Percentiles rank a stretch among this genome's conserved stretches.
Conservation (phyloP, 257 asterid genomes). For the Scutellaria barbata region DNA sequence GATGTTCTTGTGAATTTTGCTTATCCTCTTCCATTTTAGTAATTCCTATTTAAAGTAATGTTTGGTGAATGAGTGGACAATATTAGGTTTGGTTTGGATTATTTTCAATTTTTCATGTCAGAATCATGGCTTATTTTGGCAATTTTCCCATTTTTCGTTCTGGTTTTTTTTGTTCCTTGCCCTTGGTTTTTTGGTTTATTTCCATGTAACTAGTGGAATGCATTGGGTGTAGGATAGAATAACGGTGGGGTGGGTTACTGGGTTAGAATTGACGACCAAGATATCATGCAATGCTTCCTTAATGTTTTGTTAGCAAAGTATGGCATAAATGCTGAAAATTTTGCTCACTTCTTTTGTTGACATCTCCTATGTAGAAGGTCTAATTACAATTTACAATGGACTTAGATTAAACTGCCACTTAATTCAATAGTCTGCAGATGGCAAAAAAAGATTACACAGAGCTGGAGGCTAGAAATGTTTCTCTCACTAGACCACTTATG, state of each 20-base stretch:
- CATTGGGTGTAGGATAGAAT: not conserved
- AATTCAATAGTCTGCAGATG: not conserved
- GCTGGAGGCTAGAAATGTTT: not conserved
- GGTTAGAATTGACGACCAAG: not conserved
- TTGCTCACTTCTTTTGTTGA: conserved; percentile 2
- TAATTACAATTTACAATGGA: not conserved
- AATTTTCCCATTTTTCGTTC: not conserved
- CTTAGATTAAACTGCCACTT: not conserved
- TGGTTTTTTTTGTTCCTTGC: not conserved
- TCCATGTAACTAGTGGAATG: no score
- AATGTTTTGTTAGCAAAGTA: not conserved
- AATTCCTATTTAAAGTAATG: conserved; percentile 9
- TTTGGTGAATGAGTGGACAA: conserved; percentile 21
- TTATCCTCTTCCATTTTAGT: not conserved
- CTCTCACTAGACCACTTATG: no score
- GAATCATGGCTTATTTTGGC: not conserved
- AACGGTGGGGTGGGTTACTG: not conserved
- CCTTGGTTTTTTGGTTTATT: not conserved
- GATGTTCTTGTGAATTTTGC: conserved; percentile 18
- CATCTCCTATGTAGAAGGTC: not conserved
- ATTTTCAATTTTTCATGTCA: no score
- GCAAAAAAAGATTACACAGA: not conserved
- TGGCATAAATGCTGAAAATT: no score
- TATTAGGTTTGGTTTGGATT: not conserved
- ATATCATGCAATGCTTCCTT: no score